Percentiles rank a stretch among this genome's conserved stretches.
phyloP scores from a whole-genome alignment of 2,329 filamentous ascomycete genomes.

The Pleurostoma richardsiae region DNA sequence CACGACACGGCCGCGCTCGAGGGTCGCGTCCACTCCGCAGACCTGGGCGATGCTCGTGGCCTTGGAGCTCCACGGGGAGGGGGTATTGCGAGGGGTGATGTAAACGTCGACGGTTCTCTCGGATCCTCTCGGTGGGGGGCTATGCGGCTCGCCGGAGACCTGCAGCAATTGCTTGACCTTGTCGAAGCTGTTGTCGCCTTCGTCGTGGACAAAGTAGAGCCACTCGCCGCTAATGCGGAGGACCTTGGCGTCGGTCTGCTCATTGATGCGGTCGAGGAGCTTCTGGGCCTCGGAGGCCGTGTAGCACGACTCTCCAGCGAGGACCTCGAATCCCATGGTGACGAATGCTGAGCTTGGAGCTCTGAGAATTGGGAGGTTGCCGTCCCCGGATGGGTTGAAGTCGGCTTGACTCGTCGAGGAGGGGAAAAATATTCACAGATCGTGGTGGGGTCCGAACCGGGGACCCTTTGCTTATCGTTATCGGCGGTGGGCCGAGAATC shows the following conservation, averaged over 20 bases:
- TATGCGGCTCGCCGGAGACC: constrained; percentile 23
- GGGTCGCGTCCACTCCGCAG: constrained; percentile 69
- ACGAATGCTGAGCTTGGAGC: background rate
- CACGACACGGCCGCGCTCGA: constrained; percentile 82
- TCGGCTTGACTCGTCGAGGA: too few relatives aligned
- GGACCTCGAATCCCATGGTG: constrained; percentile 8
- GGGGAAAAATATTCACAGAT: too few relatives aligned
- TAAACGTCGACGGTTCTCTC: constrained; percentile 57
- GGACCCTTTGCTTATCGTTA: too few relatives aligned
- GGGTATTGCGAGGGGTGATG: constrained; percentile 69
- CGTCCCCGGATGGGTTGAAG: too few relatives aligned
- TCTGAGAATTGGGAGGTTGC: too few relatives aligned
- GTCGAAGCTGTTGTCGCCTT: constrained; percentile 36
- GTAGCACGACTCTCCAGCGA: constrained; percentile 9
- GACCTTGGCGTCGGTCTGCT: constrained; percentile 27
- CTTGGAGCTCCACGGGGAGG: constrained; percentile 97
- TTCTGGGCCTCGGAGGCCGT: constrained; percentile 9
- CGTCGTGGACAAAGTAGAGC: constrained; percentile 62
- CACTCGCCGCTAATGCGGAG: constrained; percentile 46
- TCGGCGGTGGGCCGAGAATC: too few relatives aligned
- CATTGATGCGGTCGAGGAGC: constrained; percentile 11
- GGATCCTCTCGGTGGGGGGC: constrained; percentile 28
- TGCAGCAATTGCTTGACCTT: constrained; percentile 40
- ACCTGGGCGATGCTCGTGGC: constrained; percentile 91
- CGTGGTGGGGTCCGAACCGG: too few relatives aligned